Percentiles rank a stretch among this genome's conserved stretches.
These are phyloP conservation scores for Aspergillus felis DNA, from an alignment of 2,329 filamentous ascomycete species.

Conservation along the genomic window DNA sequence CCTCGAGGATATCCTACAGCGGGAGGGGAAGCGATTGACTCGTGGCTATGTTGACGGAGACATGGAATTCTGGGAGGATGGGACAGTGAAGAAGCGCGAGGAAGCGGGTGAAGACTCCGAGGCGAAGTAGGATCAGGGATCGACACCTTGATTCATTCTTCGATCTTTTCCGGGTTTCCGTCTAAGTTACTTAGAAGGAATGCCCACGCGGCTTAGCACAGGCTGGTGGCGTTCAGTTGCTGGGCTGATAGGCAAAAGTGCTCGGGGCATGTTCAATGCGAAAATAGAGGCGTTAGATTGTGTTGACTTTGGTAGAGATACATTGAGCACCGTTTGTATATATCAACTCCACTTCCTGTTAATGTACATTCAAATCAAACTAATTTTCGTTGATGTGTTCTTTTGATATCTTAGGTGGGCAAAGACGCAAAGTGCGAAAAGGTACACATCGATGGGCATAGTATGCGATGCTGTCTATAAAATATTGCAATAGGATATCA, in stretches of 20 bases:
- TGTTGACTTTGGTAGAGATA: constrained; percentile 7
- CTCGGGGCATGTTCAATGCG: neutral
- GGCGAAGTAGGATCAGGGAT: constrained; percentile 3
- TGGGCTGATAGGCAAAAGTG: neutral
- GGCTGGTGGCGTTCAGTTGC: neutral
- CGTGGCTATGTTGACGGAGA: constrained; percentile 78
- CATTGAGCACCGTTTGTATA: constrained; percentile 11
- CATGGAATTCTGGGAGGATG: constrained; percentile 86
- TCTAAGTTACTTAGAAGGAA: neutral
- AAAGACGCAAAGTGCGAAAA: too few species aligned
- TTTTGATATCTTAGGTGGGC: too few species aligned
- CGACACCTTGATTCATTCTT: neutral
- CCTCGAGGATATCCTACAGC: constrained; percentile 40
- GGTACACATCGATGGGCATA: neutral
- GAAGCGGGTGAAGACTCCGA: neutral
- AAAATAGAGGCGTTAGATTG: constrained; percentile 1
- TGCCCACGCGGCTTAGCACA: neutral
- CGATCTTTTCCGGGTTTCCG: too few species aligned
- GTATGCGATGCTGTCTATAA: neutral
- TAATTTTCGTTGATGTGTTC: neutral
- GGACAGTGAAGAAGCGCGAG: constrained; percentile 37
- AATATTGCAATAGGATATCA: neutral
- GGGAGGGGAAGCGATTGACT: constrained; percentile 65
- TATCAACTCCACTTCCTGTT: constrained; percentile 3
- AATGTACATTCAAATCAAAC: neutral